Evolutionary conservation across 2,329 filamentous ascomycete species (phyloP), one percentile per base, ranked within the genome.

Genomic region (Peltaster fructicola): DNA sequence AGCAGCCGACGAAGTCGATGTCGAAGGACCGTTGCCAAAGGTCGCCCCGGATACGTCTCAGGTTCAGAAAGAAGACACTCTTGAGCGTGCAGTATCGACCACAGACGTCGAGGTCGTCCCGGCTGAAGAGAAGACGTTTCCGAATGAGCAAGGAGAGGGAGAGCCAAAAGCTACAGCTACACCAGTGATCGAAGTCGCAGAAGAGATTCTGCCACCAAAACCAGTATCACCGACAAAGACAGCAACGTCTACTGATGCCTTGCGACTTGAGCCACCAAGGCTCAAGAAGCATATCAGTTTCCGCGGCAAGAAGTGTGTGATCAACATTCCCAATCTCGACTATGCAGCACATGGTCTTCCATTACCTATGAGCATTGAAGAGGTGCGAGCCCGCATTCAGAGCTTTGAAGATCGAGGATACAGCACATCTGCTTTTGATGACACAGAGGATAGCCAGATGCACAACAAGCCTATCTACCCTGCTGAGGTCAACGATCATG

Each of bases 391-490:
- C 7, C 78, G 77, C 56, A 54, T 79, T 35, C 57, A 57, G 23
- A 63, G 63, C 4, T 80, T 77, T 63, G 60, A 75, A 43, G 59
- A 74, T 37, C 54, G 73, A 17, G 78, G 78, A 7, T 82, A 80
- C 43, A 62, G 68, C 38, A 65, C 65, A 8, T 53, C 59, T 15
- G 77, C 76, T 0, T 82, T 80, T 43, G 73, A 77, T 36, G 50
- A 78, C 24, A 20, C 20, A 5, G 54, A 61, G 10, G 50, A 47
- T 14, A 42, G 51, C 4, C 20, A 19, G 6, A 29, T 25, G 12
- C 75, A 79, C 48, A 82, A 74, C 40, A 63, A 72, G 34, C 59
- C 61, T 20, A 59, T 70, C 15, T 85, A 73, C 68, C 79, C 79
- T 1, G 57, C 63, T 20, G 56, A 63, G 20, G 56, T 61, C 16